Conservation (phyloP, 2,329 filamentous ascomycete genomes). For the Thelonectria rubi region DNA sequence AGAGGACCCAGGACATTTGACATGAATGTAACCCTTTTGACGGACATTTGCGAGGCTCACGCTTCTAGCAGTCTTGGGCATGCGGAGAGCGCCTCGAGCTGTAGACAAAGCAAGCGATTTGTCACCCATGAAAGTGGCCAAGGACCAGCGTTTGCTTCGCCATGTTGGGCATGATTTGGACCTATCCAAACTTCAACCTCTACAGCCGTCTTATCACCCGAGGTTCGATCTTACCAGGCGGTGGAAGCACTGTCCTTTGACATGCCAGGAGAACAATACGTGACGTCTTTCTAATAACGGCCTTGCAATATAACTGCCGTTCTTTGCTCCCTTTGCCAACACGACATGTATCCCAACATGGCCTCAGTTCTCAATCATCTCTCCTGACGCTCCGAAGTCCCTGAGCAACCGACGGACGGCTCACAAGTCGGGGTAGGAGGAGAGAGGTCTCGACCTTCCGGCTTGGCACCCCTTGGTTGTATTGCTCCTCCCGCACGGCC, state of each 20-base stretch:
- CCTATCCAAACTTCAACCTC: too few relatives aligned
- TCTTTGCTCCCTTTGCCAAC: slow-evolving; percentile 9
- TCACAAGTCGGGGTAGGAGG: slow-evolving; percentile 31
- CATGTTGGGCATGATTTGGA: not conserved
- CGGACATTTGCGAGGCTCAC: not conserved
- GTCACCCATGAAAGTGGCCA: not conserved
- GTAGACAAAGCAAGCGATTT: not conserved
- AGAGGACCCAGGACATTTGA: slow-evolving; percentile 5
- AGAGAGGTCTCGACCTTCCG: slow-evolving; percentile 22
- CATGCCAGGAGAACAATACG: slow-evolving; percentile 17
- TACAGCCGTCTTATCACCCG: not conserved
- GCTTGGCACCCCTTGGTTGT: slow-evolving; percentile 30
- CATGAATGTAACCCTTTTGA: not conserved
- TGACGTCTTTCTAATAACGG: slow-evolving; percentile 27
- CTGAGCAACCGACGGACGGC: slow-evolving; percentile 12
- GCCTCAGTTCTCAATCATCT: slow-evolving; percentile 20
- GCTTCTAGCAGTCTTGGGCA: slow-evolving; percentile 10
- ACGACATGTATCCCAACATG: slow-evolving; percentile 22
- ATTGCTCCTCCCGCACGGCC: slow-evolving; percentile 16
- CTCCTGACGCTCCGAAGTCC: slow-evolving; percentile 23
- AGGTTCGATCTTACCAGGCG: not conserved
- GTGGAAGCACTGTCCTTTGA: not conserved
- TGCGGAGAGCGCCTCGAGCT: not conserved
- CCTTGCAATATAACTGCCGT: slow-evolving; percentile 25
- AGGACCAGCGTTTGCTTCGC: not conserved